Base-by-base conservation (phyloP, 2,329 filamentous ascomycete genomes). In the Aspergillus unguis region DNA sequence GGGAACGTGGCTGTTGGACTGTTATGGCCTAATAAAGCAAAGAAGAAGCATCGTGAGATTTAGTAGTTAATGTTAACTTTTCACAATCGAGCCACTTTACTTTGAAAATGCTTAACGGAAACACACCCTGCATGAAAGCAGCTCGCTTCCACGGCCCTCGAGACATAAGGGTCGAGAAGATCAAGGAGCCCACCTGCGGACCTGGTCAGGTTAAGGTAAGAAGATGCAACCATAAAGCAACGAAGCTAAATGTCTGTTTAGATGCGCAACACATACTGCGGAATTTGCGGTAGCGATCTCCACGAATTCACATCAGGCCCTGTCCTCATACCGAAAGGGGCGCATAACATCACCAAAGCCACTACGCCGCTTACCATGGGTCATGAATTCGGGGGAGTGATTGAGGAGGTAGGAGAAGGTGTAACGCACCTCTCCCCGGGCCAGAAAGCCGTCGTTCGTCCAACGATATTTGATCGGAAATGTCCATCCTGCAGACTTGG, bases 331-430 rank as follows among this genome's bases (percentile, higher is more conserved):
- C 80, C 81, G 3, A 55, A 61, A n/a, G 52, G 56, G 23, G 80
- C 83, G 0, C 84, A 87, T 60, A 77, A 76, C 2, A 67, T 86
- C 25, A 86, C 83, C 0, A 72, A 77, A 26, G 79, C 82, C 48
- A 74, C 71, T 0, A 74, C 81, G 35, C 85, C 84, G 1, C 75
- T 86, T 10, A 83, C 77, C 0, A 72, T 87, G 11, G 85, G 85
- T 26, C 85, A 87, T 62, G 85, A 87, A 61, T 84, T 87, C 65
- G 79, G 77, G 2, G 85, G 84, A 10, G 75, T 78, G 1, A 73
- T 87, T 28, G 74, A 78, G 5, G 81, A 85, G 57, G 69, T 86
- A n/a, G 84, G 84, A 1, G 63, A 72, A 0, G 75, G 70, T 0
- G 77, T 83, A 3, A 63, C 60, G 7, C 53, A 58, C 64, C 70